Base-by-base conservation (phyloP, 805 yeast species). In the Saccharomycopsis schoenii region DNA sequence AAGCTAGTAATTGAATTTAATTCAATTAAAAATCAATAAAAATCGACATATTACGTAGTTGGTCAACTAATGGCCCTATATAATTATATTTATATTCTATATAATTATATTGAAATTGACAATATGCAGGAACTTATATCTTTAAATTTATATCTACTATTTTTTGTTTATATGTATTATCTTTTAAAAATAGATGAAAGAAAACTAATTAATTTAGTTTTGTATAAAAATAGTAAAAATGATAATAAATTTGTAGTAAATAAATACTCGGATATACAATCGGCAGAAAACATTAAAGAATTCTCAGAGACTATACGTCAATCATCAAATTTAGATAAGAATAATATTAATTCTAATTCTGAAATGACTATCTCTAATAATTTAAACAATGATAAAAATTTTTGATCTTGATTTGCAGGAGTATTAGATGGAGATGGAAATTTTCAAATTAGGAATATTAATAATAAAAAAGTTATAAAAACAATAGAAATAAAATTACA, bases 231-330 rank as follows among this genome's bases (percentile, higher is more conserved):
- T 41, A 41, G 47, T 41, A 41, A 41, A 41, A 41, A 41, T 41
- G 47, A 41, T 41, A 41, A 11, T 11, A 41, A 15, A 41, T 41
- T 41, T 41, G 47, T 41, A 41, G 47, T 41, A 41, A 41, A 41
- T 41, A 41, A 41, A 41, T 41, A 41, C 47, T 41, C 47, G 21
- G 47, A 15, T 41, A 41, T 41, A 41, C 47, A 41, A 41, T 41
- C 58, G 51, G 51, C 47, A 17, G 51, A 56, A 56, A 56, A 39
- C 51, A 41, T 56, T 39, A 56, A 56, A 39, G 58, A 34, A 56
- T 56, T 56, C 58, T 56, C 58, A 56, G 58, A 56, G 58, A 56
- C 58, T 56, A 56, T 56, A 56, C 58, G 58, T 37, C 58, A 56
- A 56, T 54, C 42, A 37, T 37, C 56, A 17, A 54, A 54, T 54